phyloP scores from a whole-genome alignment of 2,329 filamentous ascomycete species.

The Sarocladium oryzae region DNA sequence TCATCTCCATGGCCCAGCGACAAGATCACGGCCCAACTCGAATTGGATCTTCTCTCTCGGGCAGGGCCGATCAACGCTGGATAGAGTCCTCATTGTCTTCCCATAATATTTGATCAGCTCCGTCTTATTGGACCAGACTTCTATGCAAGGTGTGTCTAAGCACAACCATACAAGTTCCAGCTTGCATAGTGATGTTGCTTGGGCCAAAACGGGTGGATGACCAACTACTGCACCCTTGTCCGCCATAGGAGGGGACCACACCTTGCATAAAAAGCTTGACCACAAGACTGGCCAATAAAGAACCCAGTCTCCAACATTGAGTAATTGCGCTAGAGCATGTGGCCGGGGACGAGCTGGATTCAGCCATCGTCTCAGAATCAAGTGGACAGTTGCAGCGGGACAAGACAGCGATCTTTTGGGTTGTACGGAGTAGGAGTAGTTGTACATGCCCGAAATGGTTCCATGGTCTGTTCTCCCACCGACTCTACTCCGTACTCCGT shows the following conservation, averaged over 20 bases:
- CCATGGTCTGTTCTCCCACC: too few species aligned
- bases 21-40: too few species aligned
- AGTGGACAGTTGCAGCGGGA: too few species aligned
- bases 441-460: too few species aligned
- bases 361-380: neutral
- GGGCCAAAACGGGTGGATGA: neutral
- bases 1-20: neutral
- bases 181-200: neutral
- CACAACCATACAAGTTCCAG: neutral
- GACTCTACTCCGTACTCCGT: too few species aligned
- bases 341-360: neutral
- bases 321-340: constrained; percentile 4
- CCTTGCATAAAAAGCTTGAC: constrained; percentile 9
- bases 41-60: too few species aligned
- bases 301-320: neutral
- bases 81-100: too few species aligned
- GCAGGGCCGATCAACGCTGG: too few species aligned
- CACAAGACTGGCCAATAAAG: neutral
- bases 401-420: too few species aligned
- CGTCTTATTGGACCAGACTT: too few species aligned
- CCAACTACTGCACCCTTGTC: constrained; percentile 2
- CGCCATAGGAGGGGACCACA: neutral
- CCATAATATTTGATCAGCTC: too few species aligned
- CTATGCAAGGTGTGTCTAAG: neutral
- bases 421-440: too few species aligned